These are phyloP conservation scores for Alternaria gaisen DNA, from an alignment of 2,329 filamentous ascomycete genomes.

Conservation along the genomic window DNA sequence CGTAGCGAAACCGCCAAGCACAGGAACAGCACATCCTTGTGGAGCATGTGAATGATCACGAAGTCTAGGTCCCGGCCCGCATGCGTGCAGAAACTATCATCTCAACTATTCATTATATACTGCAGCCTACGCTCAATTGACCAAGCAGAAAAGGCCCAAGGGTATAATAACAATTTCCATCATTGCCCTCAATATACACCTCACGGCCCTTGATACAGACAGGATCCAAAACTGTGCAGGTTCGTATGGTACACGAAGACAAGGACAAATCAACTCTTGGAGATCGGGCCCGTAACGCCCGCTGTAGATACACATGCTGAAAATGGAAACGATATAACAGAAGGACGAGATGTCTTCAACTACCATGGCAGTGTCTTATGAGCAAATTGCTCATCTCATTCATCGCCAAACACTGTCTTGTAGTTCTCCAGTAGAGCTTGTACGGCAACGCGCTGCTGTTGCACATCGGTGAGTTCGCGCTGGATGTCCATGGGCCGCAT, in stretches of 20 bases:
- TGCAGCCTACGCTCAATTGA: slow-evolving; percentile 9
- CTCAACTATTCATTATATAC: slow-evolving; percentile 11
- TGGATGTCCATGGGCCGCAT: slow-evolving; percentile 91
- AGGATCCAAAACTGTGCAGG: slow-evolving; percentile 18
- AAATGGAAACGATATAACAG: slow-evolving; percentile 10
- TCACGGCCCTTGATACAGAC: slow-evolving; percentile 21
- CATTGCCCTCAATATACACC: slow-evolving; percentile 21
- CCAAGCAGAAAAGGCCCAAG: slow-evolving; percentile 27
- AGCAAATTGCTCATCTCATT: slow-evolving; percentile 25
- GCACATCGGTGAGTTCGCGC: slow-evolving; percentile 95
- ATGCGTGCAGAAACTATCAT: slow-evolving; percentile 3
- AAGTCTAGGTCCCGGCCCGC: neutral
- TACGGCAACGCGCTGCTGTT: slow-evolving; percentile 88
- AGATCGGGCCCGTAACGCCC: slow-evolving; percentile 9
- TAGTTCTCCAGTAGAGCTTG: slow-evolving; percentile 94
- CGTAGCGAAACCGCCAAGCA: slow-evolving; percentile 25
- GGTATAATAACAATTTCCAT: slow-evolving; percentile 35
- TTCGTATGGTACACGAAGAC: slow-evolving; percentile 24
- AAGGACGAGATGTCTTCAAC: neutral
- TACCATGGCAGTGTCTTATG: neutral
- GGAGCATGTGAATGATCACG: slow-evolving; percentile 13
- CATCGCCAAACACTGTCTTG: slow-evolving; percentile 73
- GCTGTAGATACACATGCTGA: slow-evolving; percentile 14
- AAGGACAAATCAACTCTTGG: slow-evolving; percentile 5
- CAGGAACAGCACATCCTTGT: slow-evolving; percentile 24